Percentiles rank a stretch among this genome's conserved stretches.
Evolutionary conservation across 495 filamentous ascomycete genomes (phyloP).

Genomic region (Peziza echinospora): DNA sequence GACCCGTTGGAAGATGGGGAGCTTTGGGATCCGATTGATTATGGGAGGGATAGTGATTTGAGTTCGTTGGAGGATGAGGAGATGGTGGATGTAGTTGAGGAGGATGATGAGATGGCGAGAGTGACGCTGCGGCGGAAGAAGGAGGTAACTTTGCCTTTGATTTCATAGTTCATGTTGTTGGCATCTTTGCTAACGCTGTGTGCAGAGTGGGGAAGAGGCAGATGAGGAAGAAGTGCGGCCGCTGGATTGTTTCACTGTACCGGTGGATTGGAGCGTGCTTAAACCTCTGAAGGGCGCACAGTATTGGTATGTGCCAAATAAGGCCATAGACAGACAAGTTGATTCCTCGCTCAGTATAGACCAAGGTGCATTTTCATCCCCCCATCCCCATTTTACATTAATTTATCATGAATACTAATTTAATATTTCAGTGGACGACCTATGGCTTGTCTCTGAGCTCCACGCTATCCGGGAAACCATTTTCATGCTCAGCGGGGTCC

Average conservation of each 20-base stretch:
- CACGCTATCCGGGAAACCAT: constrained; percentile 56
- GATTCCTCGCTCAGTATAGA: constrained; percentile 18
- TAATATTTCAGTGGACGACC: constrained; percentile 18
- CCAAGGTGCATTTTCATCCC: constrained; percentile 23
- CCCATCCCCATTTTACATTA: constrained; percentile 2
- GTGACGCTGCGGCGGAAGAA: background rate
- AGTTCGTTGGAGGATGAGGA: constrained; percentile 11
- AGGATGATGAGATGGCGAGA: background rate
- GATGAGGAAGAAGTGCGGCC: constrained; percentile 27
- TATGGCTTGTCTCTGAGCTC: constrained; percentile 41
- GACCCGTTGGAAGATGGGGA: constrained; percentile 48
- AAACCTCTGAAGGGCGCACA: constrained; percentile 14
- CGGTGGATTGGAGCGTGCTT: constrained; percentile 6
- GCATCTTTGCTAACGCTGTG: too few species aligned
- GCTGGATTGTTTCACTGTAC: constrained; percentile 9
- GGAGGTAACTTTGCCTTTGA: background rate
- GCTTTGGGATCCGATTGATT: constrained; percentile 65
- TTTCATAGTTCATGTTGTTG: background rate
- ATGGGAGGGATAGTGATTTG: constrained; percentile 40
- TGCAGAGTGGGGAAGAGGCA: constrained; percentile 14
- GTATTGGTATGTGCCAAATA: constrained; percentile 13
- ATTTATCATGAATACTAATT: background rate
- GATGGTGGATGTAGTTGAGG: background rate
- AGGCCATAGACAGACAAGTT: constrained; percentile 23
- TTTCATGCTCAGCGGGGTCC: constrained; percentile 64